Base-by-base conservation (phyloP, 768 basidiomycete species). In the Phanerochaete sordida region DNA sequence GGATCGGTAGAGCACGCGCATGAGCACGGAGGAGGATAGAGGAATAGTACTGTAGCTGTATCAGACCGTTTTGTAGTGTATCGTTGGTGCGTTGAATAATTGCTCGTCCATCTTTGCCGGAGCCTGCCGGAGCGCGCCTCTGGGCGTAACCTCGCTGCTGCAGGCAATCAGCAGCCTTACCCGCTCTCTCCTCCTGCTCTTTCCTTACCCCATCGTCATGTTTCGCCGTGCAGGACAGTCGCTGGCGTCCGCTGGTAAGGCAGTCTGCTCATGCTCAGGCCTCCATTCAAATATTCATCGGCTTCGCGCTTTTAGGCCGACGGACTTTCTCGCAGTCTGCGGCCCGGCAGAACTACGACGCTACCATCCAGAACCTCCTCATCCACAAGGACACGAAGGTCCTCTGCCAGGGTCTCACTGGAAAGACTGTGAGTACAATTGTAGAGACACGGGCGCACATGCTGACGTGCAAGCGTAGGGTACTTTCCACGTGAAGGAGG, bases 331-430 rank as follows among this genome's bases (percentile, higher is more conserved):
- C 92, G 50, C 82, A 84, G 67, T 90, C 94, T 65, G 83, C 83
- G 46, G 71, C 85, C 66, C 83, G 91, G 68, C 81, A 76, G 64
- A 85, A 84, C 68, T 98, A 98, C 74, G 93, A 88, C 57, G 90
- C 91, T 71, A 95, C 93, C 51, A 88, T 95, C 71, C 80, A 83
- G 71, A 99, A 98, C 79, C 84, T 99, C 64, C 85, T 88, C 67
- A 90, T 99, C 69, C 85, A 92, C 76, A 92, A 93, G 71, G 93
- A 98, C 74, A 97, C 97, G 66, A 95, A 86, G 75, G 96, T 99
- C 47, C 78, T 81, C 64, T 94, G 88, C 74, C 97, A 94, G 75
- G 93, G 85, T 3, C 85, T 95, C 68, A 98, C 95, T 13, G 95
- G 95, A 72, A 98, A 97, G 86, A 97, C 94, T 59, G 95, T 93